Percentiles rank a stretch among this genome's conserved stretches.
These are phyloP conservation scores for Acer campestre DNA, from an alignment of 345 rosid genomes.

Conservation along the genomic window DNA sequence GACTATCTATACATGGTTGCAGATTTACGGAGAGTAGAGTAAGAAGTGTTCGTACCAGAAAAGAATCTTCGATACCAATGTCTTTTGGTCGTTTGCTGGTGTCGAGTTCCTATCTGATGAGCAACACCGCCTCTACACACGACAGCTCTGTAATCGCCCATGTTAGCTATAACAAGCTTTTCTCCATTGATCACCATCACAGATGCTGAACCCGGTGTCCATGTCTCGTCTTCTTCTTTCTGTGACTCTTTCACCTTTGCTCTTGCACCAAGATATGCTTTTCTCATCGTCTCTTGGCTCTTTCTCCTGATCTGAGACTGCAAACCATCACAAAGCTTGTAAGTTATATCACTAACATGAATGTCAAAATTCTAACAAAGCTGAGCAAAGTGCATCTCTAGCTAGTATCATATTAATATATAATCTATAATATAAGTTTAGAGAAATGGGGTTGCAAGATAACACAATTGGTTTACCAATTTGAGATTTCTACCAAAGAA, in stretches of 20 bases:
- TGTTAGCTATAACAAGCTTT: constrained; percentile 60
- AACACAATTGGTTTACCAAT: constrained; percentile 35
- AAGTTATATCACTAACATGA: too few species aligned
- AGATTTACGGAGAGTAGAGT: neutral
- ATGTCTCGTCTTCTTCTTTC: constrained; percentile 35
- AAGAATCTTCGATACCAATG: constrained; percentile 49
- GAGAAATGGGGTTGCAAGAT: neutral
- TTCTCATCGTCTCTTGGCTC: constrained; percentile 57
- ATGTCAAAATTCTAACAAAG: neutral
- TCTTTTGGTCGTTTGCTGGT: constrained; percentile 31
- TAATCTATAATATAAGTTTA: neutral
- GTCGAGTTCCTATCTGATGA: constrained; percentile 44
- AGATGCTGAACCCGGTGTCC: constrained; percentile 50
- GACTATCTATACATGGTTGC: neutral
- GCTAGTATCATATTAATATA: neutral
- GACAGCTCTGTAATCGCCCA: constrained; percentile 61
- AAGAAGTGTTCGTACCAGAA: constrained; percentile 36
- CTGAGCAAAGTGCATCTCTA: neutral
- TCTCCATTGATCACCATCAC: constrained; percentile 70
- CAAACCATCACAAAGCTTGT: constrained; percentile 7
- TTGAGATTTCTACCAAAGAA: constrained; percentile 45
- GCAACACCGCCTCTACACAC: constrained; percentile 69
- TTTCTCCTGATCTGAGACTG: constrained; percentile 54
- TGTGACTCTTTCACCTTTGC: constrained; percentile 44
- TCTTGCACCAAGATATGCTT: constrained; percentile 54